Base-by-base conservation (phyloP, 176 grass and related monocot genomes). In the Oryza brachyantha region DNA sequence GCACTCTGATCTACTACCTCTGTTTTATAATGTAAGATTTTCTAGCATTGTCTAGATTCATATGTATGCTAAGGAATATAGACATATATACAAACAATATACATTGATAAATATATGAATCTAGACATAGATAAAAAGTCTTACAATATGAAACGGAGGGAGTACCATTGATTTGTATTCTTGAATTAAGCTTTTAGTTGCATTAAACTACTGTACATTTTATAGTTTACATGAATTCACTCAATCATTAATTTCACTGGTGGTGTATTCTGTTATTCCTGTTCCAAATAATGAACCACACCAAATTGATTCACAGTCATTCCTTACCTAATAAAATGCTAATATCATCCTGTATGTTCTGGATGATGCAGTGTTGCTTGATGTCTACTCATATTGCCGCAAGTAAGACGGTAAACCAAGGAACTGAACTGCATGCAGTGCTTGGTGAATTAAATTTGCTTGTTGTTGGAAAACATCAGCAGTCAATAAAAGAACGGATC, bases 281-380 rank as follows among this genome's bases (percentile, higher is more conserved):
- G 21, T 55, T 52, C 32, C 38, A 66, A 52, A 64, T 64, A 13
- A 52, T 70, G 58, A 55, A 35, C 57, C 26, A 58, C 60, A 74
- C 42, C 8, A 77, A 66, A 72, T 71, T 48, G 42, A 61, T 42
- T 32, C 29, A 65, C 64, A 80, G 8, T 8, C 66, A 71, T 66
- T 83, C 65, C 54, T 64, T 66, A 26, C 5, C 78, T 70, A 32
- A n/a, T n/a, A n/a, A n/a, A 61, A 41, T 78, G 50, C 58, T 77
- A 82, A 80, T 26, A 59, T 83, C 27, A 39, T 29, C 76, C 27
- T 78, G 29, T 66, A 62, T 75, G 52, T 85, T 31, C 67, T 85
- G 79, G 80, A 97, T 77, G 37, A 76, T 94, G 82, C 95, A 97
- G 92, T 91, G 83, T 28, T 74, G 78, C 75, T 92, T 87, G 55